Evolutionary conservation across 2,329 filamentous ascomycete genomes (phyloP), one percentile per base, ranked within the genome.

Genomic region (Mycocentrospora acerina): DNA sequence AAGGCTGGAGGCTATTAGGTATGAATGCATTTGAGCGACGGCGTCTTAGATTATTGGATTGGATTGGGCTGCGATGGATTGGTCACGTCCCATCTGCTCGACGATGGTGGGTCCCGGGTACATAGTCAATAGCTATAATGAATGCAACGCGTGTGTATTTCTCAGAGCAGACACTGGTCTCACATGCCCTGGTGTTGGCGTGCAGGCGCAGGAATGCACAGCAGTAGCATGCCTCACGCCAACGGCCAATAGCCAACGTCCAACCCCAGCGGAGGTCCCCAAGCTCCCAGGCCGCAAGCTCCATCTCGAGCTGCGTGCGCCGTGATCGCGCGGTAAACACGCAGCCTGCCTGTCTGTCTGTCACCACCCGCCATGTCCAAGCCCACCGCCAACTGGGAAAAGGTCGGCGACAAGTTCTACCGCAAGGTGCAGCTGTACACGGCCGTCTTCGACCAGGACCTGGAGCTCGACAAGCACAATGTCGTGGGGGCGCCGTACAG

Each of bases 401-500:
- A 82, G 69, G 82, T 97, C 53, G 93, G 89, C 64, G 87, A 94
- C 70, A 85, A 82, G 60, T 97, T 94, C 77, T 98, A 97, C 74
- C 88, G 91, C 67, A 96, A 95, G 74, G 84, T 88, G 40, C 87
- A 91, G 69, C 81, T 95, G 45, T 98, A 97, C 75, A 90, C 90
- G 45, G 86, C 84, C 52, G 81, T 97, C 51, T 98, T 97, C 68
- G 90, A 95, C 70, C 81, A 87, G 63, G 90, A 95, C 64, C 77
- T 96, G 47, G 90, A 98, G 72, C 80, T 98, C 54, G 90, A 96
- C 74, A 94, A 93, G 73, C 95, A 94, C 73, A 79, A 91, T 59
- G 84, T 96, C 60, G 84, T 85, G 41, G 93, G 90, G 62, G 94
- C 93, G 66, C 90, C 90, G 16, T 96, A 93, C 69, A 90, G 87